Evolutionary conservation across 371 early-diverging fungal genomes (phyloP).

Genomic region (Actinomucor elegans): DNA sequence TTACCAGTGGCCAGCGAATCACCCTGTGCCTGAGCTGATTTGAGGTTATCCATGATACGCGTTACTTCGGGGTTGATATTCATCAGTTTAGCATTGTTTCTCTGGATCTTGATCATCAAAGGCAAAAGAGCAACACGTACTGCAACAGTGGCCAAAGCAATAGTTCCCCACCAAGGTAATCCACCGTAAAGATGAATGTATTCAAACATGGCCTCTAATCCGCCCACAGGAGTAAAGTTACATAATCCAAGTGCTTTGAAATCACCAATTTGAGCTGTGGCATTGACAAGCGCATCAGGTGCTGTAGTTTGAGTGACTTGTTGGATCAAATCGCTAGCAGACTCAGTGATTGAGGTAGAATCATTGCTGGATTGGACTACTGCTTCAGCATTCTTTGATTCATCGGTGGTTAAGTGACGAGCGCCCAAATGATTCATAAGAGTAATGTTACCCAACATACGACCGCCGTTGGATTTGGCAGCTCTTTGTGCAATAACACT

Average conservation of each 20-base stretch:
- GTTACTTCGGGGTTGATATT: constrained; percentile 79
- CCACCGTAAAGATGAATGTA: constrained; percentile 78
- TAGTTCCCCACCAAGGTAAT: constrained; percentile 94
- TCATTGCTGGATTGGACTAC: not conserved
- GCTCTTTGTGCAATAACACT: constrained; percentile 17
- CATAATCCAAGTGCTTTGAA: constrained; percentile 78
- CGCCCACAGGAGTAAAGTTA: constrained; percentile 77
- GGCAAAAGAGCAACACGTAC: constrained; percentile 79
- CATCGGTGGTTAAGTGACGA: constrained; percentile 24
- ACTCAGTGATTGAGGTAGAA: constrained; percentile 4
- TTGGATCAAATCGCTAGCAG: constrained; percentile 21
- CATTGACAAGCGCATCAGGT: constrained; percentile 42
- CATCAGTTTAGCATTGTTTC: constrained; percentile 68
- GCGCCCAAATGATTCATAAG: constrained; percentile 11
- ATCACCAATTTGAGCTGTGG: constrained; percentile 75
- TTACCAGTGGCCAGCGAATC: constrained; percentile 60
- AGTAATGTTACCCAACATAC: constrained; percentile 13
- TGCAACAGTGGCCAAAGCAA: constrained; percentile 69
- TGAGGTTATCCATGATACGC: constrained; percentile 65
- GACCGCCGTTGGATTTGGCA: constrained; percentile 9
- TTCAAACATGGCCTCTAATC: constrained; percentile 76
- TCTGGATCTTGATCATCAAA: constrained; percentile 73
- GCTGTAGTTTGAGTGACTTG: constrained; percentile 36
- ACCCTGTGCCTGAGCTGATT: constrained; percentile 54
- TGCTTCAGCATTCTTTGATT: not conserved